phyloP scores from a whole-genome alignment of 495 filamentous ascomycete genomes.

The Aspergillus mulundensis region DNA sequence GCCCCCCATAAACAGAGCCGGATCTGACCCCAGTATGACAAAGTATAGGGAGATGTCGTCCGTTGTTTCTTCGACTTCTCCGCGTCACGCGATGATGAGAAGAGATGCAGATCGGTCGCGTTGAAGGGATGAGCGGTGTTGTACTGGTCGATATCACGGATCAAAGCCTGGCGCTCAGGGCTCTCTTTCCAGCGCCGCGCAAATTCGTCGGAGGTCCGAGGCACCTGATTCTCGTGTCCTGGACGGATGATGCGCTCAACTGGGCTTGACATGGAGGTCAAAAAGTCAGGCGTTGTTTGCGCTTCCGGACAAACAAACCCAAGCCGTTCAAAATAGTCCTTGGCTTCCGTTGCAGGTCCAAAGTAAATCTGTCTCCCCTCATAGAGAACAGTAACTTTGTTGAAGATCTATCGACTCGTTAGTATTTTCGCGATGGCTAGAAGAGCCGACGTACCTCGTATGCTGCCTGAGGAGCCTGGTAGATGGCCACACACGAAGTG shows the following conservation, averaged over 20 bases:
- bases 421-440: not conserved
- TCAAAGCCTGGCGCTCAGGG: conserved; percentile 42
- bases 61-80: conserved; percentile 43
- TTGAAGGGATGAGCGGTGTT: conserved; percentile 40
- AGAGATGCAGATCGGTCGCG: conserved; percentile 33
- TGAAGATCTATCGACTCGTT: conserved; percentile 36
- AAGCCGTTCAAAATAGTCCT: conserved; percentile 58
- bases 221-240: conserved; percentile 62
- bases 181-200: conserved; percentile 56
- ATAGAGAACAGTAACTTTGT: conserved; percentile 61
- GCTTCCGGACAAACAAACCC: conserved; percentile 60
- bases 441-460: conserved; percentile 43
- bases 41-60: conserved; percentile 42
- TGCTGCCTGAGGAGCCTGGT: conserved; percentile 82
- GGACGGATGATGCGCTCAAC: conserved; percentile 57
- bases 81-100: conserved; percentile 37
- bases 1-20: conserved; percentile 47
- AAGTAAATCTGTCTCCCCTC: conserved; percentile 67
- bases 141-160: conserved; percentile 52
- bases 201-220: conserved; percentile 70
- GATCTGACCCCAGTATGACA: conserved; percentile 45
- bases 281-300: conserved; percentile 69
- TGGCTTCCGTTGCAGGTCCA: conserved; percentile 56
- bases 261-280: conserved; percentile 70
- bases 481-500: conserved; percentile 76